Conservation (phyloP, 441 rosid genomes). For the Melastoma candidum region DNA sequence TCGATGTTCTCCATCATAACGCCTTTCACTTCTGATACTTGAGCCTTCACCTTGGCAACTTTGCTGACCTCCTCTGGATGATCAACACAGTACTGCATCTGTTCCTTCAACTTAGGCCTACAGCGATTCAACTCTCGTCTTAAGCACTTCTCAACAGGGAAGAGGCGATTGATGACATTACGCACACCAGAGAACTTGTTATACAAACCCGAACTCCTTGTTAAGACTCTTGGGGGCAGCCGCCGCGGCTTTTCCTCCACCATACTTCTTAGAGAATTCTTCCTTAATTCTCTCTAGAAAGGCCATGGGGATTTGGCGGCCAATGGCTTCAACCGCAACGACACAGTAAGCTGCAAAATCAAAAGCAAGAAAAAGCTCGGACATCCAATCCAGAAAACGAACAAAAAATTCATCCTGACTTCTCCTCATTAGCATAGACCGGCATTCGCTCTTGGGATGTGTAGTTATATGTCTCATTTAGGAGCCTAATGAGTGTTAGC, state of each 20-base stretch:
- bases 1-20: constrained; percentile 10
- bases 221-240: constrained; percentile 10
- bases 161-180: no score
- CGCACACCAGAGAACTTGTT: neutral
- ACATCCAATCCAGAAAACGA: no score
- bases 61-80: constrained; percentile 14
- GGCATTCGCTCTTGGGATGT: no score
- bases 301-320: constrained; percentile 13
- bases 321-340: constrained; percentile 5
- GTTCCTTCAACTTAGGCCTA: constrained; percentile 10
- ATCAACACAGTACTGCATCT: constrained; percentile 6
- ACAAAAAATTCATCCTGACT: no score
- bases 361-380: no score
- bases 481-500: no score
- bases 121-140: neutral
- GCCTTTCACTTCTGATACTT: constrained; percentile 11
- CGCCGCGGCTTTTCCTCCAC: constrained; percentile 9
- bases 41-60: constrained; percentile 7
- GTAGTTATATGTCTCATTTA: no score
- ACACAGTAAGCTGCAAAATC: constrained; percentile 13
- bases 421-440: no score
- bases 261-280: constrained; percentile 10
- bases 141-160: no score
- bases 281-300: constrained; percentile 14
- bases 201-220: constrained; percentile 12